Percentiles rank a stretch among this genome's conserved stretches.
Evolutionary conservation across 2,329 filamentous ascomycete species (phyloP).

Genomic region (Bertia moriformis): DNA sequence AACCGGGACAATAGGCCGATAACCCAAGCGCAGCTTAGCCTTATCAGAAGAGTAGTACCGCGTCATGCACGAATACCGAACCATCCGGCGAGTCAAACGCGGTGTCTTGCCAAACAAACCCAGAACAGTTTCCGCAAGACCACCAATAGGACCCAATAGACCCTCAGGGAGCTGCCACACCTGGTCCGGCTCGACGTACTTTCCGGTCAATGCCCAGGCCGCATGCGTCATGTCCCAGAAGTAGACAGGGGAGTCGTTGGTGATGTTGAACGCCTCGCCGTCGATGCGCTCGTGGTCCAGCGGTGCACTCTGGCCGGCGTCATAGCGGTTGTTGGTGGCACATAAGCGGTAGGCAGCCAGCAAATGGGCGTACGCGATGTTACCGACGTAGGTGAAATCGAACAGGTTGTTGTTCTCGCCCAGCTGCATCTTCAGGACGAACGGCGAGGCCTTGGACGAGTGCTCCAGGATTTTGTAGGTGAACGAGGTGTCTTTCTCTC

Average conservation of each 20-base stretch:
- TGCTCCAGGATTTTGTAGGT: conserved; percentile 34
- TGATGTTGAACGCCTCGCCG: conserved; percentile 51
- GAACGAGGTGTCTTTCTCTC: conserved; percentile 30
- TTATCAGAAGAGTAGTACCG: conserved; percentile 16
- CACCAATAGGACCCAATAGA: conserved; percentile 6
- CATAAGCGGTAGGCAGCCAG: conserved; percentile 43
- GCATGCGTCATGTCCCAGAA: conserved; percentile 47
- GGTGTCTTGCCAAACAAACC: conserved; percentile 12
- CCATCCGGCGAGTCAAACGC: conserved; percentile 10
- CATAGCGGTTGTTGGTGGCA: conserved; percentile 20
- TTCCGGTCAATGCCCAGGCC: conserved; percentile 26
- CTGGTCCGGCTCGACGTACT: conserved; percentile 3
- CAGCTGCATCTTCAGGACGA: conserved; percentile 42
- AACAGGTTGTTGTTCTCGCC: conserved; percentile 47
- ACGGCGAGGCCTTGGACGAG: conserved; percentile 28
- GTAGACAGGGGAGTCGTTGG: conserved; percentile 45
- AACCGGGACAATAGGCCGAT: conserved; percentile 11
- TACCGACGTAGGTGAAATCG: conserved; percentile 52
- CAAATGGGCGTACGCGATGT: conserved; percentile 47
- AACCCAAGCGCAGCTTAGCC: conserved; percentile 14
- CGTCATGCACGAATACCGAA: conserved; percentile 12
- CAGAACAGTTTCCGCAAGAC: conserved; percentile 9
- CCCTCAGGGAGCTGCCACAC: not conserved
- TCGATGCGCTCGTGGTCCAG: conserved; percentile 29
- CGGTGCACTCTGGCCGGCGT: conserved; percentile 18